Evolutionary conservation across 305 asterid species (phyloP).

Genomic region (Solanum aculeatissimum): DNA sequence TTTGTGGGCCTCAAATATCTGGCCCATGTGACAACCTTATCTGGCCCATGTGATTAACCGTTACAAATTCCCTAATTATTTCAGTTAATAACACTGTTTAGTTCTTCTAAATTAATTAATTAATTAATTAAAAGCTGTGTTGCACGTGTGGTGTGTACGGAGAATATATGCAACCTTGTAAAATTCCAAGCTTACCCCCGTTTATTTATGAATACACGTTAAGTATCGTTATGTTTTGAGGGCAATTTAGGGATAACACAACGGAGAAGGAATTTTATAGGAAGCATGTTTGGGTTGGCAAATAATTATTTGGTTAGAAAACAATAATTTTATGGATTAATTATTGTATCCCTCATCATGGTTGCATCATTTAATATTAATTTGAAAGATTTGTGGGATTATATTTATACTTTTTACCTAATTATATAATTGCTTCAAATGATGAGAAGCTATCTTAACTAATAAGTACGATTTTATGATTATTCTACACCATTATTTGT

Average conservation of each 20-base stretch:
- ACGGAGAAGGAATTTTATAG: neutral
- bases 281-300: constrained; percentile 14
- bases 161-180: neutral
- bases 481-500: neutral
- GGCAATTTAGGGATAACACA: neutral
- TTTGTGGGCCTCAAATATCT: constrained; percentile 19
- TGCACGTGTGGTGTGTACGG: constrained; percentile 24
- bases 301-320: constrained; percentile 2
- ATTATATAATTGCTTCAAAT: constrained; percentile 32
- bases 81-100: neutral
- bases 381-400: neutral
- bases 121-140: neutral
- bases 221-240: neutral
- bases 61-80: constrained; percentile 13
- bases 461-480: neutral
- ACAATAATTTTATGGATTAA: constrained; percentile 2
- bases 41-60: constrained; percentile 43
- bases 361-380: neutral
- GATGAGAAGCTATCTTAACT: constrained; percentile 18
- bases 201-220: neutral
- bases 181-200: constrained; percentile 1
- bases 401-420: neutral
- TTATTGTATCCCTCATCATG: neutral
- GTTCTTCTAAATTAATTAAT: neutral
- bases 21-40: constrained; percentile 44